Conservation (phyloP, 2,329 filamentous ascomycete genomes). For the Colletotrichum somersetense region DNA sequence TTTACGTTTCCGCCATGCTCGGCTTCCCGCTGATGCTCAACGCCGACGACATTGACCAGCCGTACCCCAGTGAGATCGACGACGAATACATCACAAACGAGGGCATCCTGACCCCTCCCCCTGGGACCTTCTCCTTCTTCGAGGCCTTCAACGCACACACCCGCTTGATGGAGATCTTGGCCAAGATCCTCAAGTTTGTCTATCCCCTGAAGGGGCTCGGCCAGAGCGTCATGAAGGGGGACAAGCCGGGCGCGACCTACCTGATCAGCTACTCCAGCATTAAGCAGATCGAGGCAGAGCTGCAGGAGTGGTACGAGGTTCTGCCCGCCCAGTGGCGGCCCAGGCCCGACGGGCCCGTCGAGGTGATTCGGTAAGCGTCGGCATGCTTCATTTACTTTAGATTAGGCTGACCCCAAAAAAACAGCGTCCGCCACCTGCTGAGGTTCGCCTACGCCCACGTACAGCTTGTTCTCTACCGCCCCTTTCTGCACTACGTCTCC, state of each 20-base stretch:
- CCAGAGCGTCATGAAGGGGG: conserved; percentile 58
- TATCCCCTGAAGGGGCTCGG: conserved; percentile 73
- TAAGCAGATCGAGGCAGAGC: conserved; percentile 72
- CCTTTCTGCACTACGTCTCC: conserved; percentile 87
- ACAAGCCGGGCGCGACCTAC: conserved; percentile 64
- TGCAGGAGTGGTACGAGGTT: conserved; percentile 73
- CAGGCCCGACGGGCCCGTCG: conserved; percentile 79
- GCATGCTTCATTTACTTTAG: too few relatives aligned
- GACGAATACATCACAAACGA: conserved; percentile 75
- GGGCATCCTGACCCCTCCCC: conserved; percentile 66
- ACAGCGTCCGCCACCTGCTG: conserved; percentile 77
- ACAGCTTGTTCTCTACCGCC: conserved; percentile 85
- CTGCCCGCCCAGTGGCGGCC: conserved; percentile 84
- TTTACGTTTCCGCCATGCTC: conserved; percentile 75
- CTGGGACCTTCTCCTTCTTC: conserved; percentile 69
- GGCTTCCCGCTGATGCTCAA: conserved; percentile 75
- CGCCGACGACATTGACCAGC: conserved; percentile 76
- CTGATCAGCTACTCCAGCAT: conserved; percentile 74
- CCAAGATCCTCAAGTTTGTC: conserved; percentile 74
- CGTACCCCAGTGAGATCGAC: conserved; percentile 73
- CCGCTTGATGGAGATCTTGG: conserved; percentile 72
- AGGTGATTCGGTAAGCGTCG: conserved; percentile 78
- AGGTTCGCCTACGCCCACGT: conserved; percentile 86
- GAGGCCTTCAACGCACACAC: conserved; percentile 77
- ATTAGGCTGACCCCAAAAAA: conserved; percentile 1